phyloP scores from a whole-genome alignment of 2,329 filamentous ascomycete genomes.

The Stenocarpella maydis region DNA sequence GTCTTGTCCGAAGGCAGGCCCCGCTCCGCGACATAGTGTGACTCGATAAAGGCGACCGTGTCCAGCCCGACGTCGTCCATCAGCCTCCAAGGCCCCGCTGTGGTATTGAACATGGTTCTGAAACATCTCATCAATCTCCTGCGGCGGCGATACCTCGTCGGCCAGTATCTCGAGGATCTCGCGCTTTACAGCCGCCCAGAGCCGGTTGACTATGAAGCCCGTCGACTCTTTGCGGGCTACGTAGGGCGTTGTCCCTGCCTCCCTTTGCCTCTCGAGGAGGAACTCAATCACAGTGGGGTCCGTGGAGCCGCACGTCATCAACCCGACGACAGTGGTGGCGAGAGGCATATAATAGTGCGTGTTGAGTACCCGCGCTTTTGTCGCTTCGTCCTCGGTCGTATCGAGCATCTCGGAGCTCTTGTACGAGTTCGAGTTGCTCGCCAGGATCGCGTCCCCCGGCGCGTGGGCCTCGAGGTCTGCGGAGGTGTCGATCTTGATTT shows the following conservation, averaged over 20 bases:
- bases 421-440: slow-evolving; percentile 61
- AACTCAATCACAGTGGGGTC: slow-evolving; percentile 42
- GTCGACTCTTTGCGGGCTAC: slow-evolving; percentile 42
- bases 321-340: slow-evolving; percentile 44
- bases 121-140: slow-evolving; percentile 42
- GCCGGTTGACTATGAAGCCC: slow-evolving; percentile 47
- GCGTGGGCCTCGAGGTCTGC: slow-evolving; percentile 53
- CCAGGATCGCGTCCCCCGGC: slow-evolving; percentile 56
- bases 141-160: slow-evolving; percentile 44
- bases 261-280: slow-evolving; percentile 40
- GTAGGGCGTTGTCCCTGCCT: slow-evolving; percentile 42
- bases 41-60: slow-evolving; percentile 43
- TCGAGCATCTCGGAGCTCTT: slow-evolving; percentile 58
- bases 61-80: slow-evolving; percentile 48
- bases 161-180: slow-evolving; percentile 44
- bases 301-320: slow-evolving; percentile 47
- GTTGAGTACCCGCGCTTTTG: slow-evolving; percentile 46
- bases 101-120: slow-evolving; percentile 37
- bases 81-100: slow-evolving; percentile 41
- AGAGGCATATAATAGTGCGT: slow-evolving; percentile 48
- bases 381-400: slow-evolving; percentile 46
- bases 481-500: slow-evolving; percentile 58
- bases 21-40: slow-evolving; percentile 49
- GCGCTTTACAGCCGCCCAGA: slow-evolving; percentile 48
- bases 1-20: slow-evolving; percentile 49